These are phyloP conservation scores for Aspergillus ruber DNA, from an alignment of 2,329 filamentous ascomycete genomes.

Conservation along the genomic window DNA sequence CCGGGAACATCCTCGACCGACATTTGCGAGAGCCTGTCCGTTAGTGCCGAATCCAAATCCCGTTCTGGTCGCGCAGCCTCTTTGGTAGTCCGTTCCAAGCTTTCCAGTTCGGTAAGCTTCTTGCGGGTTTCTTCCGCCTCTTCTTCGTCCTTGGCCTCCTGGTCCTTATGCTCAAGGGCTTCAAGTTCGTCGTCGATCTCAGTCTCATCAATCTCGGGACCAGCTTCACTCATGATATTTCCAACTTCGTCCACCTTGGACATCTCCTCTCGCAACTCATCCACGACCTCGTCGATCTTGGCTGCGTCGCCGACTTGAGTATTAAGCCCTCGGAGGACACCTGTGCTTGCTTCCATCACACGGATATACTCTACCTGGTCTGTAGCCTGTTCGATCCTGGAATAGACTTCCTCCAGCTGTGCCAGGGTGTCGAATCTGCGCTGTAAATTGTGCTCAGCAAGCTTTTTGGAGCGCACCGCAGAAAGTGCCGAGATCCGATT, in stretches of 20 bases:
- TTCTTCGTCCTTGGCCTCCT: conserved; percentile 41
- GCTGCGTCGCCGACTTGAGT: conserved; percentile 69
- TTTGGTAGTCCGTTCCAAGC: conserved; percentile 36
- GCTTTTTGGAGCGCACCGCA: conserved; percentile 74
- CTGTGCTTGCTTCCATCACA: conserved; percentile 72
- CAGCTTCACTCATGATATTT: conserved; percentile 64
- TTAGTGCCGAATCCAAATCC: conserved; percentile 26
- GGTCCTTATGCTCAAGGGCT: conserved; percentile 59
- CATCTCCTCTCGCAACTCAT: conserved; percentile 72
- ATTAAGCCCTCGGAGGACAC: conserved; percentile 67
- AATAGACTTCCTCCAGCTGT: conserved; percentile 76
- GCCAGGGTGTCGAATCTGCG: conserved; percentile 65
- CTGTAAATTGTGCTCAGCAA: conserved; percentile 66
- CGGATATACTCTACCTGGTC: conserved; percentile 78
- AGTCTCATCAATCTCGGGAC: conserved; percentile 60
- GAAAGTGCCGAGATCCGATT: conserved; percentile 70
- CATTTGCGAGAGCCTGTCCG: conserved; percentile 36
- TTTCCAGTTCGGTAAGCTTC: conserved; percentile 45
- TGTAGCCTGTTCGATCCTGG: conserved; percentile 76
- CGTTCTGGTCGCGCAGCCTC: conserved; percentile 30
- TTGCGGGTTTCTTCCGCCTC: conserved; percentile 44
- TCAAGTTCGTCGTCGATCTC: conserved; percentile 87
- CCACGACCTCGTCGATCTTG: conserved; percentile 68
- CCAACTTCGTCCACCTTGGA: conserved; percentile 74
- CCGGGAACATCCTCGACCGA: conserved; percentile 30